These are phyloP conservation scores for Aquilaria malaccensis DNA, from an alignment of 345 rosid species.

Conservation along the genomic window DNA sequence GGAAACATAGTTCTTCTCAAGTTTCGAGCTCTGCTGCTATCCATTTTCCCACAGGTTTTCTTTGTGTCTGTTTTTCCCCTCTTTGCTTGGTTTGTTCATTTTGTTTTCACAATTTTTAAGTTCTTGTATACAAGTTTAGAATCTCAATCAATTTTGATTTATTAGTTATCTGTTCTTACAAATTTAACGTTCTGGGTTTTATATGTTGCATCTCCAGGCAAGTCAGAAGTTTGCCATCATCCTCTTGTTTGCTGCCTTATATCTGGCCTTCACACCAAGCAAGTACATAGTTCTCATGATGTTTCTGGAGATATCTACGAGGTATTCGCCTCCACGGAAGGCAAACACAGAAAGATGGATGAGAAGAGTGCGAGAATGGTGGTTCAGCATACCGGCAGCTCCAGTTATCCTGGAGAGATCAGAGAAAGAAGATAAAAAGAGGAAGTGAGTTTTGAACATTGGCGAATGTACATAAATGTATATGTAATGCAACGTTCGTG, in stretches of 20 bases:
- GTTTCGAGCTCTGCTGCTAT: conserved; percentile 66
- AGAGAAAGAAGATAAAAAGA: conserved; percentile 68
- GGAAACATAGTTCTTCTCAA: conserved; percentile 80
- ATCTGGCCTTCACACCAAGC: conserved; percentile 45
- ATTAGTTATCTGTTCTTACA: not conserved
- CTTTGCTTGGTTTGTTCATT: not conserved
- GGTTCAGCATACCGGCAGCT: conserved; percentile 97
- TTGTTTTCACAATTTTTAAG: not conserved
- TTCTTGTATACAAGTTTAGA: not conserved
- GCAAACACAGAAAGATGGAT: conserved; percentile 59
- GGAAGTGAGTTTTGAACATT: conserved; percentile 24
- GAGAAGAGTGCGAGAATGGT: conserved; percentile 93
- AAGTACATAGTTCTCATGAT: conserved; percentile 43
- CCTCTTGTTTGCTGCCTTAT: conserved; percentile 41
- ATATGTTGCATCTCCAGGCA: conserved; percentile 39
- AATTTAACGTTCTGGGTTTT: conserved; percentile 1
- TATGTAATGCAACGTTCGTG: not conserved
- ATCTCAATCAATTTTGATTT: no score
- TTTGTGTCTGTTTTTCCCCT: not conserved
- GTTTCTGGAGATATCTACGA: conserved; percentile 70
- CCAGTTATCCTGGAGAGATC: conserved; percentile 61
- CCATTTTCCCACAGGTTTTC: conserved; percentile 72
- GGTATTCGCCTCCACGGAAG: conserved; percentile 70
- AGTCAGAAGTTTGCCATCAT: conserved; percentile 60
- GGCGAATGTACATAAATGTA: not conserved